Evolutionary conservation across 257 asterid genomes (phyloP).

Genomic region (Nicotiana knightiana): DNA sequence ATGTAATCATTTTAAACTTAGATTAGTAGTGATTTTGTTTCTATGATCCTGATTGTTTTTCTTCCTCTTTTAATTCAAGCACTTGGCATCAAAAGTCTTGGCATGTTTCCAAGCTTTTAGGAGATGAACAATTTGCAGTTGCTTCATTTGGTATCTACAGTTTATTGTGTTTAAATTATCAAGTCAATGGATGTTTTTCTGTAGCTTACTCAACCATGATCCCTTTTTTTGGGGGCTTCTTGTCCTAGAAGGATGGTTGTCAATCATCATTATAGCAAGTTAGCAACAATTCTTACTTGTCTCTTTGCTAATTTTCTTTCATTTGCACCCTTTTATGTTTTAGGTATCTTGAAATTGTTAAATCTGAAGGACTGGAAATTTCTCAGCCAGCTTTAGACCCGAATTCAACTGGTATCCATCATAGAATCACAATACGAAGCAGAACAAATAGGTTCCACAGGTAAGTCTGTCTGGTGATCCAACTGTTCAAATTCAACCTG

Average conservation of each 20-base stretch:
- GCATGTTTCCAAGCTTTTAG: background rate
- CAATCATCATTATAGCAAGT: background rate
- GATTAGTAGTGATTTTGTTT: background rate
- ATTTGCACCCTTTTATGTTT: background rate
- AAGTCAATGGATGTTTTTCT: background rate
- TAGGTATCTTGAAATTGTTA: conserved; percentile 78
- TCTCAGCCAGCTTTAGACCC: conserved; percentile 99
- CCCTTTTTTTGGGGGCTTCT: background rate
- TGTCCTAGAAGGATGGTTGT: background rate
- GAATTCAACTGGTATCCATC: conserved; percentile 95
- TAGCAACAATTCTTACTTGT: background rate
- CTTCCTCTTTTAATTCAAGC: background rate
- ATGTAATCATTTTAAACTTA: background rate
- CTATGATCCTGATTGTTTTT: background rate
- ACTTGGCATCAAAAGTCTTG: background rate
- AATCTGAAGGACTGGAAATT: conserved; percentile 80
- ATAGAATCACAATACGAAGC: conserved; percentile 76
- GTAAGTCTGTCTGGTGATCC: conserved; percentile 29
- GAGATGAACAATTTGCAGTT: background rate
- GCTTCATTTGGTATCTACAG: background rate
- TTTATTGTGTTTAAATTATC: background rate
- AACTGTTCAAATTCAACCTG: conserved; percentile 11
- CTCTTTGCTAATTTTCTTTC: background rate
- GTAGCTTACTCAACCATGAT: background rate
- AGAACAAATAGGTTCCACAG: conserved; percentile 69